Base-by-base conservation (phyloP, 2,329 filamentous ascomycete genomes). In the Gnomoniopsis sp. region DNA sequence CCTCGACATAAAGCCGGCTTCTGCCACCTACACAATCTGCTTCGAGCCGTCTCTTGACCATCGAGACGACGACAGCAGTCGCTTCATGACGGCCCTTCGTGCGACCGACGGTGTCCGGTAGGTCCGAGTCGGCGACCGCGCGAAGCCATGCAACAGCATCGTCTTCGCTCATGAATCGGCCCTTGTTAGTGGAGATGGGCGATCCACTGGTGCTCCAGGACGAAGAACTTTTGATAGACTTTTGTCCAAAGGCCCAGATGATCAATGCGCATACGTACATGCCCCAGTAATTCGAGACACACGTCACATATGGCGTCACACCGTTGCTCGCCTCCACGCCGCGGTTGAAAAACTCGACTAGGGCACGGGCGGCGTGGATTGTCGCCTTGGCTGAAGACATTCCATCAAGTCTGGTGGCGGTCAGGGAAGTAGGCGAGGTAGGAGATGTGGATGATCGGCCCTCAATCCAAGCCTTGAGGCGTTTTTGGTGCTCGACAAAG, bases 241-340 rank as follows among this genome's bases (percentile, higher is more conserved):
- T 68, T 58, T 80, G 72, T 2, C 77, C 76, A 63, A 79, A 82
- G 1, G 82, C 81, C 84, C 84, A 87, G 71, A 80, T 84, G 63
- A 86, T 80, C 52, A 87, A 74, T 8, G 80, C 74, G 62, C 81
- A 84, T 8, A 81, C 78, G 65, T 86, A 85, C 51, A 85, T 65
- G 34, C 73, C 77, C 81, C 81, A 84, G 65, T 80, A 83, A 62
- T 81, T 76, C 2, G 77, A 78, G 46, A 84, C 71, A 54, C 78
- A 75, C 19, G 62, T 66, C 58, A 71, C 68, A 65, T 66, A 68
- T 49, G 60, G 53, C 43, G 46, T 55, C 46, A 21, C 23, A 41
- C 52, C 60, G 58, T 19, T 49, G 34, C 17, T n/a, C 15, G 17
- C 15, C 55, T 30, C 59, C 50, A 19, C 57, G 19, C 33, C 60